These are phyloP conservation scores for Leptographium flavum DNA, from an alignment of 2,329 filamentous ascomycete species.

Conservation along the genomic window DNA sequence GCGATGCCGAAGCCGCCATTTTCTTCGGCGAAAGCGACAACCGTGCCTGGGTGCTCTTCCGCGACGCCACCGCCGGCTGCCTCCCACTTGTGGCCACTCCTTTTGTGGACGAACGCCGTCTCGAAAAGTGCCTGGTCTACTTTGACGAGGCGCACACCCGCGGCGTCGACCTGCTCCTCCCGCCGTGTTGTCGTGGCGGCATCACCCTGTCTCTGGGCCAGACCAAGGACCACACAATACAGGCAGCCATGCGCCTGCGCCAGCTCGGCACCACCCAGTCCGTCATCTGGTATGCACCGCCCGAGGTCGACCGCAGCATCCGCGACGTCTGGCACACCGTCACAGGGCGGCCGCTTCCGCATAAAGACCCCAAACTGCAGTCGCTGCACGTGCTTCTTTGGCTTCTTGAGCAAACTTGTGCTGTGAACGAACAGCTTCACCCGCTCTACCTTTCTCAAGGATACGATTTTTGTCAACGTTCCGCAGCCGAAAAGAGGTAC, in stretches of 20 bases:
- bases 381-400: slow-evolving; percentile 33
- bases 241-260: slow-evolving; percentile 53
- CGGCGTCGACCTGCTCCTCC: slow-evolving; percentile 45
- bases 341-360: slow-evolving; percentile 13
- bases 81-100: slow-evolving; percentile 3
- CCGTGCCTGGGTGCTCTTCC: slow-evolving; percentile 4
- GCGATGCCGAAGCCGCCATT: slow-evolving; percentile 31
- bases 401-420: slow-evolving; percentile 51
- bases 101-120: slow-evolving; percentile 3
- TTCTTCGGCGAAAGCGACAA: slow-evolving; percentile 29
- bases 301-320: slow-evolving; percentile 49
- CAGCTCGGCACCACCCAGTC: slow-evolving; percentile 42
- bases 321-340: slow-evolving; percentile 28
- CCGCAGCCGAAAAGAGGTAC: slow-evolving; percentile 30
- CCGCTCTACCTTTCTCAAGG: slow-evolving; percentile 46
- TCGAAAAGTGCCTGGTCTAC: slow-evolving; percentile 37
- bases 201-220: slow-evolving; percentile 41
- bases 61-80: not conserved
- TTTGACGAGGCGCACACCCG: slow-evolving; percentile 47
- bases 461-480: slow-evolving; percentile 43
- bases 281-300: slow-evolving; percentile 39
- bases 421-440: slow-evolving; percentile 41
- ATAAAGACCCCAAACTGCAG: slow-evolving; percentile 16
- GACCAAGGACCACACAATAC: slow-evolving; percentile 46
- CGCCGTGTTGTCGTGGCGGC: slow-evolving; percentile 29